Evolutionary conservation across 805 yeast genomes (phyloP), one percentile per base, ranked within the genome.

Genomic region (Danielia oregonensis): DNA sequence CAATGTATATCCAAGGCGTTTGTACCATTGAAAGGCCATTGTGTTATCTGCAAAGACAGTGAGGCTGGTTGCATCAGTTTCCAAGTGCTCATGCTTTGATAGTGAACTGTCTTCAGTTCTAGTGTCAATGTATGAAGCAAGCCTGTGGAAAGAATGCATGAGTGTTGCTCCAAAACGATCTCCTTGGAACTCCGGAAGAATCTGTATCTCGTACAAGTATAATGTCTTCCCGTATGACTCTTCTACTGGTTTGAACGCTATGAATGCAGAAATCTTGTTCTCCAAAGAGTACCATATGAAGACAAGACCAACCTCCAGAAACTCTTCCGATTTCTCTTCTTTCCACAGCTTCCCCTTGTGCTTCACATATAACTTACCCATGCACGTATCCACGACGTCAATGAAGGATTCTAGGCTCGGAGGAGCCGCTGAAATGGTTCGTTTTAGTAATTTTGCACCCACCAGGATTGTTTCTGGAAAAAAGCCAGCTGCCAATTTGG

Each of bases 191-290:
- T 30, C 11, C 1, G 61, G 59, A 2, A 37, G 19, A 0, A 78
- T 52, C 35, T 79, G 85, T 24, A 79, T 71, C 48, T 79, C 85
- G 43, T 75, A 79, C 7, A 79, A 56, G 43, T 78, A 79, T 6
- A 78, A 36, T 11, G 61, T 52, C 6, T 48, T 40, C 4, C 45
- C 42, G 7, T 53, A 66, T 18, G 59, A 57, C 32, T 74, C 77
- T 6, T 42, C 22, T 0, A 73, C 68, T n/a, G 71, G 34, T 42
- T 65, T 64, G 34, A 74, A 49, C 1, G 81, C 73, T 9, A 74
- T 27, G 40, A 77, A 76, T 2, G 55, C 50, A 1, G 68, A 24
- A n/a, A 39, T 38, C 5, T 43, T 26, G 2, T 30, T 36, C 2
- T 37, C 33, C 4, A 32, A 35, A 14, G 33, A 32, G 24, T 71